These are phyloP conservation scores for Panellus pusillus DNA, from an alignment of 768 basidiomycete genomes.

Conservation along the genomic window DNA sequence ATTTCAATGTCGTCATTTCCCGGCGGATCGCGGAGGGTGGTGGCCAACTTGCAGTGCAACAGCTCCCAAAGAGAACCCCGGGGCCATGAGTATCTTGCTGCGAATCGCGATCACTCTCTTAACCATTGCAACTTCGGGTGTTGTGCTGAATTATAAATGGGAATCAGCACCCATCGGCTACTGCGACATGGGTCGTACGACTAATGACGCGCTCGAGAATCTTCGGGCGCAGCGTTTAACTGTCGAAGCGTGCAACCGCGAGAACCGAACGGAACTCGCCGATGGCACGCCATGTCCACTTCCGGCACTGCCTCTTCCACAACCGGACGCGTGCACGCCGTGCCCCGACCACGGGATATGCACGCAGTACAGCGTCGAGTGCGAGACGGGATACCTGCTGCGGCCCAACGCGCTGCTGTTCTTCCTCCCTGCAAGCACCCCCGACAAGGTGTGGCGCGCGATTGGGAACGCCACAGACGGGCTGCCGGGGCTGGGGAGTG, in stretches of 20 bases:
- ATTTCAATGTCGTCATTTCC: conserved; percentile 30
- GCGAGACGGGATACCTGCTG: conserved; percentile 67
- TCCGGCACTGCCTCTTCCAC: conserved; percentile 53
- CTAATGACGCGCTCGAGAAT: conserved; percentile 55
- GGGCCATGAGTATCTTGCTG: conserved; percentile 30
- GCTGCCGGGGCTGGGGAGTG: conserved; percentile 72
- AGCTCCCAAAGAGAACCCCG: conserved; percentile 17
- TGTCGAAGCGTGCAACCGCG: conserved; percentile 54
- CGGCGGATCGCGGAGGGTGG: conserved; percentile 39
- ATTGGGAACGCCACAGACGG: conserved; percentile 58
- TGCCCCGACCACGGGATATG: conserved; percentile 74
- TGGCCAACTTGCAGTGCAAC: conserved; percentile 13
- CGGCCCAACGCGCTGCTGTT: conserved; percentile 61
- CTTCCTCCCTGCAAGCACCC: conserved; percentile 44
- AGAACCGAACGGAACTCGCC: conserved; percentile 49
- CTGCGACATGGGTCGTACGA: conserved; percentile 64
- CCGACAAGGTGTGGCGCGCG: conserved; percentile 47
- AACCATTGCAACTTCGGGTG: conserved; percentile 33
- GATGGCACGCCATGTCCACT: conserved; percentile 51
- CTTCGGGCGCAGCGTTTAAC: conserved; percentile 46
- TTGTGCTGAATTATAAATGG: conserved; percentile 53
- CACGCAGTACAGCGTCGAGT: conserved; percentile 53
- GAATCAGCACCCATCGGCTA: conserved; percentile 75
- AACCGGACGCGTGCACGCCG: conserved; percentile 65
- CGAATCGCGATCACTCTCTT: conserved; percentile 44